phyloP scores from a whole-genome alignment of 208 protist species.

The Crithidia expoeki region DNA sequence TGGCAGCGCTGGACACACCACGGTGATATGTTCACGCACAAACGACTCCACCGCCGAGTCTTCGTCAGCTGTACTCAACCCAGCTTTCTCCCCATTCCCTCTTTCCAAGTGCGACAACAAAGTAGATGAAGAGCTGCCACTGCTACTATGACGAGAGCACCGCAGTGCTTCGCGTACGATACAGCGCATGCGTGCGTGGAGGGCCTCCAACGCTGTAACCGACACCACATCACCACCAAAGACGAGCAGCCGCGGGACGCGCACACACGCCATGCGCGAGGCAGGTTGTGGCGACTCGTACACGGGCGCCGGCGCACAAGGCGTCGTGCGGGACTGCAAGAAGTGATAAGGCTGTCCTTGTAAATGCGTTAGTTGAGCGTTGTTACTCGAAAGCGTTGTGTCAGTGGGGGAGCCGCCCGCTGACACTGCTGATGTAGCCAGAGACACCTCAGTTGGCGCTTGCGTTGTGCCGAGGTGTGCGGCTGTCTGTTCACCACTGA shows the following conservation, averaged over 20 bases:
- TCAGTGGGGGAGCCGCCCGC: background rate
- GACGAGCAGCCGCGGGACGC: slow-evolving; percentile 73
- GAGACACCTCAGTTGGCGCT: no score
- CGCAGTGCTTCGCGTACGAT: slow-evolving; percentile 41
- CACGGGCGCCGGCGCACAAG: background rate
- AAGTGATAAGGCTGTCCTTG: background rate
- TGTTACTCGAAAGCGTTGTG: no score
- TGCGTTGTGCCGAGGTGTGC: background rate
- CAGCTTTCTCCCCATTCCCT: background rate
- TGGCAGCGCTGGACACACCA: slow-evolving; percentile 80
- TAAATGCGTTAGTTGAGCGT: background rate
- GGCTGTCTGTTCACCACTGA: background rate
- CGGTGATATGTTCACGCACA: slow-evolving; percentile 61
- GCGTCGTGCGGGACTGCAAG: background rate
- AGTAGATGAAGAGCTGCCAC: background rate
- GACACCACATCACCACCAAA: slow-evolving; percentile 87
- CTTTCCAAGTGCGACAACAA: background rate
- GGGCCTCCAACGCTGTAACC: slow-evolving; percentile 66
- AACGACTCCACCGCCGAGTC: slow-evolving; percentile 26
- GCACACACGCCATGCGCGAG: slow-evolving; percentile 28
- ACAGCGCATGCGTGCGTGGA: slow-evolving; percentile 65
- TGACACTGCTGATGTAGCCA: no score
- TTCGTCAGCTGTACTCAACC: background rate
- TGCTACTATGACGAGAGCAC: background rate
- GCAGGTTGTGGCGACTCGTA: background rate